These are phyloP conservation scores for Neopestalotiopsis rosae DNA, from an alignment of 2,329 filamentous ascomycete species.

Conservation along the genomic window DNA sequence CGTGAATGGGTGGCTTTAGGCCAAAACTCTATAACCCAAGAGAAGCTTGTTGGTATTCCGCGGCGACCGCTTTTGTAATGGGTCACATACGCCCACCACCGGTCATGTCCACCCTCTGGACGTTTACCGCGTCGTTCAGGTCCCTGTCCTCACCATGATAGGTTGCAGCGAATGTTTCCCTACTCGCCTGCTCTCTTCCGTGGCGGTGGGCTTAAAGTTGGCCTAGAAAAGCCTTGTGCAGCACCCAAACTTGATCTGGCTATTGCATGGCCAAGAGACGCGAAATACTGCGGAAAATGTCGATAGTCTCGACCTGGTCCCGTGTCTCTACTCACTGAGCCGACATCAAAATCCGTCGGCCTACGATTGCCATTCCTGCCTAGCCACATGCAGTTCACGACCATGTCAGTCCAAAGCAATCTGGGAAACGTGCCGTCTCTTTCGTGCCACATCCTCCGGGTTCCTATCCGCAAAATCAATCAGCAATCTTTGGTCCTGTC, in stretches of 20 bases:
- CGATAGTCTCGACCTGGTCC: neutral
- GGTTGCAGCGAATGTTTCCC: neutral
- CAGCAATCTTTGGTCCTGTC: slow-evolving; percentile 12
- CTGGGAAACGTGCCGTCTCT: slow-evolving; percentile 4
- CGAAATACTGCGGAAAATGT: neutral
- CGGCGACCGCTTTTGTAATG: too few species aligned
- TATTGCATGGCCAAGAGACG: neutral
- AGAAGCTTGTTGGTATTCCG: too few species aligned
- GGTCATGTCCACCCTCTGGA: neutral
- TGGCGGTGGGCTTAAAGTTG: neutral
- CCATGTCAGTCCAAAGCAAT: neutral
- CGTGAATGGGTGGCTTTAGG: too few species aligned
- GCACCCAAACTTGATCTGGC: neutral
- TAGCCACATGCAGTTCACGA: neutral
- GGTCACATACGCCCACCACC: neutral
- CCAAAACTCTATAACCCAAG: neutral
- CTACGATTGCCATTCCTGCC: neutral
- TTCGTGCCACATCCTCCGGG: slow-evolving; percentile 10
- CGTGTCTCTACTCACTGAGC: neutral
- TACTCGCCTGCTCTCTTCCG: neutral
- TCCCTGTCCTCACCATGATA: neutral
- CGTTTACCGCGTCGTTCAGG: neutral
- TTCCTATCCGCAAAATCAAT: slow-evolving; percentile 9
- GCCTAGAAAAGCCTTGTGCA: neutral
- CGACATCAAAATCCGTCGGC: neutral